Evolutionary conservation across 2,329 filamentous ascomycete genomes (phyloP).

Genomic region (Macrophomina tecta): DNA sequence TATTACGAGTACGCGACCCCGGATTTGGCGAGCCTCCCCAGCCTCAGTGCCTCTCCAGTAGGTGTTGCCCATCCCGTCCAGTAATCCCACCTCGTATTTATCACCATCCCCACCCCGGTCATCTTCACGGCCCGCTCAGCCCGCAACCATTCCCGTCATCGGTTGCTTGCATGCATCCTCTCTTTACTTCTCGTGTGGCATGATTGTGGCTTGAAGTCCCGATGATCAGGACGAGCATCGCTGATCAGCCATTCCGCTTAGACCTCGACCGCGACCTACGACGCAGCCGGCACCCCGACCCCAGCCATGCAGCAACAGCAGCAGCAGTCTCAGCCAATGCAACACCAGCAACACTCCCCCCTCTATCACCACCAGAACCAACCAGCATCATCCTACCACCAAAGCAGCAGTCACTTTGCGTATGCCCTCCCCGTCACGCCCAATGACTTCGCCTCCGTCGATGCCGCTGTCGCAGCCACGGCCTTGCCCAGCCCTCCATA

Average conservation of each 20-base stretch:
- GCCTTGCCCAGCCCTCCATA: constrained; percentile 33
- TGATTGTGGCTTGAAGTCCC: constrained; percentile 4
- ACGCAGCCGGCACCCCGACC: constrained; percentile 37
- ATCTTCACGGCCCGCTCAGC: constrained; percentile 23
- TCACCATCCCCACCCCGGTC: constrained; percentile 10
- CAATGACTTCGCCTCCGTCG: constrained; percentile 47
- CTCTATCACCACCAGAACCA: constrained; percentile 25
- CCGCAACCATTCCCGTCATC: constrained; percentile 5
- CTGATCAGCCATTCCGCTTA: constrained; percentile 27
- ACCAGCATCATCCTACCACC: constrained; percentile 36
- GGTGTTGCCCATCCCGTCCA: constrained; percentile 30
- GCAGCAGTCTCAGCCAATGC: constrained; percentile 8
- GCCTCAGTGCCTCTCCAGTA: constrained; percentile 47
- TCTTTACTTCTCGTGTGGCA: not conserved
- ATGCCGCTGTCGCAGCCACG: constrained; percentile 36
- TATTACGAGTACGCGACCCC: constrained; percentile 41
- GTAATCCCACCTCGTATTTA: constrained; percentile 16
- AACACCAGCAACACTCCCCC: constrained; percentile 9
- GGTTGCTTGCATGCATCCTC: not conserved
- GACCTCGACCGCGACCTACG: constrained; percentile 45
- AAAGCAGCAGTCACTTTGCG: constrained; percentile 35
- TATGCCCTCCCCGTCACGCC: constrained; percentile 48
- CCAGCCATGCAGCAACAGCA: constrained; percentile 29
- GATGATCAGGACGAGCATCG: not conserved
- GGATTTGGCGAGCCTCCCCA: constrained; percentile 45